Base-by-base conservation (phyloP, 306 rosid species). In the Quercus wislizeni region DNA sequence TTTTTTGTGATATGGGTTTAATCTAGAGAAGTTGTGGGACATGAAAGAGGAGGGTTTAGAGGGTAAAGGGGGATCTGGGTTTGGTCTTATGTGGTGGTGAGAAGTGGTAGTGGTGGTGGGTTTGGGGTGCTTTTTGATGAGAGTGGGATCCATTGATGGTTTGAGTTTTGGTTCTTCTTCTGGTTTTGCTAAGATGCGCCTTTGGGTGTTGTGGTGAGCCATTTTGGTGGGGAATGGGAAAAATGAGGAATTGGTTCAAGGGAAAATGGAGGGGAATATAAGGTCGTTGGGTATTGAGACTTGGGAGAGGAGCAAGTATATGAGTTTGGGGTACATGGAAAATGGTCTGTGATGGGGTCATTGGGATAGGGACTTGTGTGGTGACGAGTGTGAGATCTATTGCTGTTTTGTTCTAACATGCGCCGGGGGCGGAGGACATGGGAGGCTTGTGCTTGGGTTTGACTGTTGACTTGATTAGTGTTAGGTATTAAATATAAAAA, bases 181-280 rank as follows among this genome's bases (percentile, higher is more conserved):
- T 56, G 89, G 82, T 31, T 82, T 64, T 76, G 73, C 74, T 62
- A 81, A 41, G 59, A 72, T 89, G 82, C 89, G 91, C 81, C 89
- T 89, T 6, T 82, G 91, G 55, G 84, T 56, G 83, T 84, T n/a
- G 35, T 84, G 85, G 89, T 83, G 88, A 27, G 95, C 84, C 92
- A 89, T 88, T 72, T 33, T 30, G 74, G 82, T 33, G 55, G 23
- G 51, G 38, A 41, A 41, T 8, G 9, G 46, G 12, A 41, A 41
- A 41, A 41, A 2, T 2, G 8, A 41, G 46, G 20, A 17, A 54
- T 49, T 0, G 28, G 54, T 5, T 2, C 10, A 63, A 3, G 19
- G 38, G 46, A 41, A 35, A 19, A 38, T 3, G 55, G 17, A 58
- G 20, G n/a, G n/a, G n/a, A 11, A 5, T 51, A 55, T 0, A 15